A percentile compares a stretch with the other conserved stretches of the same genome.
These are phyloP conservation scores for Phylloporus sp. DNA, from an alignment of 768 basidiomycete genomes.

Conservation along the genomic window DNA sequence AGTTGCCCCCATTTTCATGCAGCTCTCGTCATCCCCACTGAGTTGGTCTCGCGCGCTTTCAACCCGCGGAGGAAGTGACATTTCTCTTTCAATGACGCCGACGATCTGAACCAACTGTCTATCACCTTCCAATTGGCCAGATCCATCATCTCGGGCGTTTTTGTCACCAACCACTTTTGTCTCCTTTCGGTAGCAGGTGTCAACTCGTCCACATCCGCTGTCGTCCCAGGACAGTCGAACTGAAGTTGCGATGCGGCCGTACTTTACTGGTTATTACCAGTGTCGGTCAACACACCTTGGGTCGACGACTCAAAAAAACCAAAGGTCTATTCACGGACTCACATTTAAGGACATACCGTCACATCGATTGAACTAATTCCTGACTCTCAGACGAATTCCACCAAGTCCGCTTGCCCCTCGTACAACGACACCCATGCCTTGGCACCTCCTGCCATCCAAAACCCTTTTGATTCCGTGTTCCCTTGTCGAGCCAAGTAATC, in stretches of 20 bases:
- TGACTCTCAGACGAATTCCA: constrained; percentile 16
- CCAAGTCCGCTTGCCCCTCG: constrained; percentile 23
- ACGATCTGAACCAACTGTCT: constrained; percentile 9
- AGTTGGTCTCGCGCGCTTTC: too few species aligned
- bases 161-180: constrained; percentile 4
- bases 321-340: too few species aligned
- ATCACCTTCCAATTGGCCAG: too few species aligned
- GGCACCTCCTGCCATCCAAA: constrained; percentile 40
- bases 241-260: constrained; percentile 4
- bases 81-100: neutral
- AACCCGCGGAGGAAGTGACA: constrained; percentile 1
- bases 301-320: too few species aligned
- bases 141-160: constrained; percentile 17
- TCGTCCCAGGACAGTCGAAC: too few species aligned
- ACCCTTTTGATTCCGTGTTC: constrained; percentile 34
- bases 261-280: neutral
- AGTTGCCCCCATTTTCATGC: neutral
- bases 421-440: constrained; percentile 36
- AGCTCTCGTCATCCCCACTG: too few species aligned
- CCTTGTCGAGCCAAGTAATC: constrained; percentile 37
- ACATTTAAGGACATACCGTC: too few species aligned
- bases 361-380: neutral
- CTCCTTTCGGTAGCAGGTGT: constrained; percentile 1
- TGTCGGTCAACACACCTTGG: neutral
- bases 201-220: neutral